Percentiles rank a stretch among this genome's conserved stretches.
Evolutionary conservation across 2,329 filamentous ascomycete genomes (phyloP).

Genomic region (Aspergillus glaucus): DNA sequence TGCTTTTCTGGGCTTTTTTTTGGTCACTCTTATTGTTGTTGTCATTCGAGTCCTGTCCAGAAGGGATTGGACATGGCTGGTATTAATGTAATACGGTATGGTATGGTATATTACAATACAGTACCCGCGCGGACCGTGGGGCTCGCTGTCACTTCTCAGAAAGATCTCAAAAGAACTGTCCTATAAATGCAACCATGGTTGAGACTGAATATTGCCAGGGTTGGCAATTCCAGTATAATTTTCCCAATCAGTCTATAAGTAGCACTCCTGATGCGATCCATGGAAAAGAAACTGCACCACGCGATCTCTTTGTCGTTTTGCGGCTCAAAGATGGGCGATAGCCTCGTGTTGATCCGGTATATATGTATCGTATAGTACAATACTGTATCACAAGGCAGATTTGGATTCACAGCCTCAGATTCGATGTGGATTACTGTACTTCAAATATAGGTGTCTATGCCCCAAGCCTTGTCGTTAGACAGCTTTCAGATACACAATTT

Average conservation of each 20-base stretch:
- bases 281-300: not conserved
- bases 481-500: too few species aligned
- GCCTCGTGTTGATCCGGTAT: not conserved
- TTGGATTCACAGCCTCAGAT: not conserved
- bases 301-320: constrained; percentile 10
- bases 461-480: too few species aligned
- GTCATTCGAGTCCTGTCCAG: not conserved
- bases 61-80: not conserved
- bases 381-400: constrained; percentile 1
- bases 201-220: too few species aligned
- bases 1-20: not conserved
- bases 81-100: not conserved
- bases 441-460: not conserved
- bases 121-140: not conserved
- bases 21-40: not conserved
- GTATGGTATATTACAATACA: not conserved
- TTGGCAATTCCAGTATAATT: too few species aligned
- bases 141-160: too few species aligned
- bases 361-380: constrained; percentile 1
- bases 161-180: too few species aligned
- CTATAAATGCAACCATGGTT: too few species aligned
- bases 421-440: not conserved
- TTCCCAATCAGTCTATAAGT: too few species aligned
- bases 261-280: too few species aligned
- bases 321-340: constrained; percentile 10